Evolutionary conservation across 495 filamentous ascomycete genomes (phyloP).

Genomic region (Viridothelium virens): DNA sequence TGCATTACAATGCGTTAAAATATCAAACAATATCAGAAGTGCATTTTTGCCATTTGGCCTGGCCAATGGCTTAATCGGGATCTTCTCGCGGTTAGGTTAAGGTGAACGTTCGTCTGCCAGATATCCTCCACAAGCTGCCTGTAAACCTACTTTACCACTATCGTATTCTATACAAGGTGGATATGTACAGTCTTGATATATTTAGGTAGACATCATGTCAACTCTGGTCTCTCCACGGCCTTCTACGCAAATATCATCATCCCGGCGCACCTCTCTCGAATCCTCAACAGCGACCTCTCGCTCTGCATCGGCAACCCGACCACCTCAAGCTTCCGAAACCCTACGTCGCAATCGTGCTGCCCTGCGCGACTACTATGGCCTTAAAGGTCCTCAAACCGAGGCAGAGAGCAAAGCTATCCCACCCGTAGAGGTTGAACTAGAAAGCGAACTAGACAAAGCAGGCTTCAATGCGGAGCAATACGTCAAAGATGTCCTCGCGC

Average conservation of each 20-base stretch:
- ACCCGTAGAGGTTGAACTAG: constrained; percentile 32
- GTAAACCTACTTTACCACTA: background rate
- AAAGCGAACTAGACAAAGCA: constrained; percentile 49
- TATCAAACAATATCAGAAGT: too few relatives aligned
- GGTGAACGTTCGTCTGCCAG: too few relatives aligned
- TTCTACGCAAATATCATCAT: constrained; percentile 63
- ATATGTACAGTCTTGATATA: background rate
- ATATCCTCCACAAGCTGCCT: too few relatives aligned
- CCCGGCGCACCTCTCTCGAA: constrained; percentile 65
- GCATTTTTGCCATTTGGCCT: too few relatives aligned
- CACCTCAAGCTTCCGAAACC: constrained; percentile 22
- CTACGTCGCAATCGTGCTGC: constrained; percentile 67
- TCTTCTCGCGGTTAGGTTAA: too few relatives aligned
- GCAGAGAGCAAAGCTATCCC: constrained; percentile 24
- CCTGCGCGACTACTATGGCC: constrained; percentile 88
- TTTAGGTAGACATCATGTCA: constrained; percentile 50
- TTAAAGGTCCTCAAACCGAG: constrained; percentile 47
- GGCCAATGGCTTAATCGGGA: too few relatives aligned
- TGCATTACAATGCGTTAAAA: too few relatives aligned
- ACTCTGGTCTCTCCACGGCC: constrained; percentile 40
- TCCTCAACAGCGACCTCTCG: constrained; percentile 51
- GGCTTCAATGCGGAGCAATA: constrained; percentile 53
- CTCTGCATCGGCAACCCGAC: constrained; percentile 34
- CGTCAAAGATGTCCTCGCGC: constrained; percentile 55
- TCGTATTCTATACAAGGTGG: background rate